These are phyloP conservation scores for Dioszegia aurantiaca DNA, from an alignment of 768 basidiomycete species.

Conservation along the genomic window DNA sequence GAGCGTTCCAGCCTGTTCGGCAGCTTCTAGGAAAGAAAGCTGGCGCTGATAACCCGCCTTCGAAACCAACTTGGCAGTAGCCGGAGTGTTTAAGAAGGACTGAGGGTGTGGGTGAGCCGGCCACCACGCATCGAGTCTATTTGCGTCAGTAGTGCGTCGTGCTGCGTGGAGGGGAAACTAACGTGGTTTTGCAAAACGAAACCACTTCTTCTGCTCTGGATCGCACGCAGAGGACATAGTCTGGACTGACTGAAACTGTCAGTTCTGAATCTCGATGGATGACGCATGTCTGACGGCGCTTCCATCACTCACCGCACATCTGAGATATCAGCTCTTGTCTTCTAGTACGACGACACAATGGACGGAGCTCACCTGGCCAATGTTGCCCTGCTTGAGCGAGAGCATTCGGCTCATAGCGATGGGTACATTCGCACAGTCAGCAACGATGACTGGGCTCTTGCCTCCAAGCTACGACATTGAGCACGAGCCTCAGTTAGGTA, in stretches of 20 bases:
- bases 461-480: constrained; percentile 45
- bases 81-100: constrained; percentile 26
- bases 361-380: constrained; percentile 44
- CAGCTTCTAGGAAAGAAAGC: constrained; percentile 33
- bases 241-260: constrained; percentile 34
- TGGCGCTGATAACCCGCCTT: constrained; percentile 33
- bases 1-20: constrained; percentile 40
- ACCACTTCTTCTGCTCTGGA: constrained; percentile 39
- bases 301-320: constrained; percentile 34
- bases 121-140: constrained; percentile 31
- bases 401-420: constrained; percentile 45
- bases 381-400: constrained; percentile 41
- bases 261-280: constrained; percentile 1
- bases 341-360: too few relatives aligned
- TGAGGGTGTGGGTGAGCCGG: constrained; percentile 32
- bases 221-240: constrained; percentile 46
- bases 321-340: constrained; percentile 15
- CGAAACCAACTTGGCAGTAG: constrained; percentile 19
- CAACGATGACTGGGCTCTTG: constrained; percentile 50
- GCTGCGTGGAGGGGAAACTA: constrained; percentile 17
- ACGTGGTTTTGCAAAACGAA: constrained; percentile 29
- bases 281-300: not conserved
- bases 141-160: too few relatives aligned
- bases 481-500: not conserved
- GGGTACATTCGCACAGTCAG: constrained; percentile 40